Evolutionary conservation across 2,329 filamentous ascomycete species (phyloP), one percentile per base, ranked within the genome.

Genomic region (Harringtonia lauricola): DNA sequence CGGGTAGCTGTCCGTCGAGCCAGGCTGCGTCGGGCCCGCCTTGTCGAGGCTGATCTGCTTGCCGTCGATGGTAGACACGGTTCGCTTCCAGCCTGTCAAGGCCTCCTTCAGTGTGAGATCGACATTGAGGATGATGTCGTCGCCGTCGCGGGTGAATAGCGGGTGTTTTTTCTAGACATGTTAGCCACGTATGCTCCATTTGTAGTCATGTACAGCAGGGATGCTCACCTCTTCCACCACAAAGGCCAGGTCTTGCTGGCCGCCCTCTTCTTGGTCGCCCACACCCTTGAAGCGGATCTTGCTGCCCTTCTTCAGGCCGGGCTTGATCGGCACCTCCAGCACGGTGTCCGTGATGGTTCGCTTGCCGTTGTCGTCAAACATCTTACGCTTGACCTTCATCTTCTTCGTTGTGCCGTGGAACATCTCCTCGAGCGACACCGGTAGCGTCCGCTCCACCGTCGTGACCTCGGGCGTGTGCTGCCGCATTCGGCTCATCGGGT

Each of bases 221-320:
- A 36, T 30, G 58, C 81, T 70, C 76, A 89, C 87, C 82, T 95
- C 90, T 63, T 88, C 83, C 19, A 98, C 77, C 46, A 98, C 83
- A 56, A 98, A 94, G 61, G 95, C 89, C 42, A 98, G 65, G 63
- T 98, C 92, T 62, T 98, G 92, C 47, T 88, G 86, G 14, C 90
- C 90, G 35, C 92, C 92, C 58, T 96, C 92, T 49, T 95, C 88
- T 61, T 96, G 89, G 63, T 98, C 92, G 12, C 92, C 92, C n/a
- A 98, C 89, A 35, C 90, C 88, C 58, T 85, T 86, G 60, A 95
- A 98, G 66, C 95, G 95, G 64, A 98, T 95, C 72, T 96, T 98
- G 57, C 86, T 94, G 26, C 92, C 92, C 55, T 94, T 89, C 67
- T 96, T 95, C 64, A 96, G 67, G 47, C 92, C 92, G 7, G 87